phyloP scores from a whole-genome alignment of 371 early-diverging fungal genomes.

The Capniomyces stellatus region DNA sequence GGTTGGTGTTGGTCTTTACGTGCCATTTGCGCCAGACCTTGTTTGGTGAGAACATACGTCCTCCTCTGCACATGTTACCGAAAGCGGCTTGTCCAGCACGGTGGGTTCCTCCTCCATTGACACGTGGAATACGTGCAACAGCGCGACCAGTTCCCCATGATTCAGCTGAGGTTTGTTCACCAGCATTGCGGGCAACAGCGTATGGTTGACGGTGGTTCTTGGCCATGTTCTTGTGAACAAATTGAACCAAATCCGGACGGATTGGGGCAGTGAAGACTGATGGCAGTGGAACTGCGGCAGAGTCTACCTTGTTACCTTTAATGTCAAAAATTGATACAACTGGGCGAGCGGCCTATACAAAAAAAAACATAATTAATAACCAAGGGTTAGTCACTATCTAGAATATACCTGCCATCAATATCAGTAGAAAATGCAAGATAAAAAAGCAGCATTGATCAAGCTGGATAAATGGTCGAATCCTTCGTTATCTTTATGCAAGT shows the following conservation, averaged over 20 bases:
- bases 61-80: constrained; percentile 99
- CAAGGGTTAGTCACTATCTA: background rate
- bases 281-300: constrained; percentile 77
- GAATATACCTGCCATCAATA: background rate
- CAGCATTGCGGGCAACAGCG: constrained; percentile 94
- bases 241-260: constrained; percentile 93
- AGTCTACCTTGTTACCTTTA: constrained; percentile 46
- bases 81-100: constrained; percentile 99
- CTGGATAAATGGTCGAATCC: too few relatives aligned
- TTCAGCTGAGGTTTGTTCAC: constrained; percentile 99
- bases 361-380: background rate
- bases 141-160: constrained; percentile 99
- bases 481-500: too few relatives aligned
- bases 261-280: constrained; percentile 97
- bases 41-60: constrained; percentile 99
- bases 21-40: constrained; percentile 99
- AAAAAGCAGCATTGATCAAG: too few relatives aligned
- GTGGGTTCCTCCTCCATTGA: constrained; percentile 97
- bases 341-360: constrained; percentile 35
- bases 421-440: too few relatives aligned
- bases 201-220: constrained; percentile 99
- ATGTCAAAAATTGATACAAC: constrained; percentile 81
- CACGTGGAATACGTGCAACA: constrained; percentile 99
- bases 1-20: constrained; percentile 95
- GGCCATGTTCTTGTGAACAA: constrained; percentile 94